These are phyloP conservation scores for Flaveria brownii DNA, from an alignment of 129 eudicot genomes.

Conservation along the genomic window DNA sequence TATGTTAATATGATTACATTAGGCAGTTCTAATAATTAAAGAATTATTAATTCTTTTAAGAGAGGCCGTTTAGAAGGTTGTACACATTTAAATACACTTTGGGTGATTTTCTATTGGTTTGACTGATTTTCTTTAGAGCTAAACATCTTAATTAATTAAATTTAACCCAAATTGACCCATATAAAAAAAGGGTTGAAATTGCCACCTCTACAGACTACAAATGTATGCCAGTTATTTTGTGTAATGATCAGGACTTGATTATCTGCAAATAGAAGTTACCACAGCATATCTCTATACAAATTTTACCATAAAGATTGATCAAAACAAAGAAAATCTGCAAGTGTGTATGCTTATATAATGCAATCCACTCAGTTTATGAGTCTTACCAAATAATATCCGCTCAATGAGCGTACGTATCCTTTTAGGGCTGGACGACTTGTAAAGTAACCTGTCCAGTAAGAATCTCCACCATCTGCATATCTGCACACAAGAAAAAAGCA, in stretches of 20 bases:
- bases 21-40: not conserved
- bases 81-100: not conserved
- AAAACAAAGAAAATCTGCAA: constrained; percentile 8
- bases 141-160: not conserved
- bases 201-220: not conserved
- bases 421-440: constrained; percentile 90
- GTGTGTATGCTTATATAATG: not conserved
- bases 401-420: constrained; percentile 72
- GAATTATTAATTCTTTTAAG: not conserved
- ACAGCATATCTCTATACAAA: not conserved
- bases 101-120: not conserved
- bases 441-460: constrained; percentile 88
- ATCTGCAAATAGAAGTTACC: too few species aligned
- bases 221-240: not conserved
- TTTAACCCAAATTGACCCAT: not conserved
- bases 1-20: not conserved
- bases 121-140: not conserved
- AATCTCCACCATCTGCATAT: constrained; percentile 68
- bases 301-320: not conserved
- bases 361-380: not conserved
- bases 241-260: too few species aligned
- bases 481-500: constrained; percentile 37
- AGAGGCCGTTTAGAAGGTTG: not conserved
- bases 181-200: not conserved
- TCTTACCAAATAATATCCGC: constrained; percentile 86